phyloP scores from a whole-genome alignment of 306 rosid species.

The Lathyrus sativus region DNA sequence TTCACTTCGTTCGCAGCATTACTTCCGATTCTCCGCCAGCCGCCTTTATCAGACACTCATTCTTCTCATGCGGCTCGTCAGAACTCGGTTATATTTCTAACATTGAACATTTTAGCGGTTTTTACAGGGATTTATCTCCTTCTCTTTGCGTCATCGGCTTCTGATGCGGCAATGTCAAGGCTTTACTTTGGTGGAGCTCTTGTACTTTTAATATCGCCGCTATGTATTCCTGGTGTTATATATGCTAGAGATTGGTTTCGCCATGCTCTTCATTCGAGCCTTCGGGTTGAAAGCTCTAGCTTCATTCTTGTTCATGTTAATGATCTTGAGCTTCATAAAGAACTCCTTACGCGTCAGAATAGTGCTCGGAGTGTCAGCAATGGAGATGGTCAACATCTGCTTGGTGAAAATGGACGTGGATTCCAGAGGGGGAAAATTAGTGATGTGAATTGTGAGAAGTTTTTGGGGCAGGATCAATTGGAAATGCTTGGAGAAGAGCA shows the following conservation, averaged over 20 bases:
- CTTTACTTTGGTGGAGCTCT: conserved; percentile 69
- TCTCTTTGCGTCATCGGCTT: conserved; percentile 57
- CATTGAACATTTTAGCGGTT: conserved; percentile 72
- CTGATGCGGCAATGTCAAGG: conserved; percentile 47
- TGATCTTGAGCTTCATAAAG: conserved; percentile 93
- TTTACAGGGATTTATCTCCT: conserved; percentile 83
- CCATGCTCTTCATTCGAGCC: conserved; percentile 52
- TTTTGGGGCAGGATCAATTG: conserved; percentile 60
- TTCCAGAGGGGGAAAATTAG: conserved; percentile 34
- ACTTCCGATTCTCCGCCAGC: conserved; percentile 79
- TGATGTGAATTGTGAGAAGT: conserved; percentile 46
- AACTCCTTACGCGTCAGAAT: conserved; percentile 56
- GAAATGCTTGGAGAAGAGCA: conserved; percentile 89
- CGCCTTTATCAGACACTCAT: conserved; percentile 59
- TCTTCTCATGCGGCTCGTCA: conserved; percentile 62
- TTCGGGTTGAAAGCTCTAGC: conserved; percentile 55
- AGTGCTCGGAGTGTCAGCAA: conserved; percentile 40
- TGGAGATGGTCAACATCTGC: conserved; percentile 37
- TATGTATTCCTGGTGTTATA: conserved; percentile 74
- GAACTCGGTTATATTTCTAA: conserved; percentile 72
- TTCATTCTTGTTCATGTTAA: conserved; percentile 78
- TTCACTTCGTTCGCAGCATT: conserved; percentile 66
- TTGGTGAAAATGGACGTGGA: conserved; percentile 36
- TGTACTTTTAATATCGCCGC: conserved; percentile 62
- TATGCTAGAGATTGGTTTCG: conserved; percentile 75